A percentile compares a stretch with the other conserved stretches of the same genome.
These are phyloP conservation scores for Chalaropsis thielavioides DNA, from an alignment of 2,329 filamentous ascomycete genomes.

Conservation along the genomic window DNA sequence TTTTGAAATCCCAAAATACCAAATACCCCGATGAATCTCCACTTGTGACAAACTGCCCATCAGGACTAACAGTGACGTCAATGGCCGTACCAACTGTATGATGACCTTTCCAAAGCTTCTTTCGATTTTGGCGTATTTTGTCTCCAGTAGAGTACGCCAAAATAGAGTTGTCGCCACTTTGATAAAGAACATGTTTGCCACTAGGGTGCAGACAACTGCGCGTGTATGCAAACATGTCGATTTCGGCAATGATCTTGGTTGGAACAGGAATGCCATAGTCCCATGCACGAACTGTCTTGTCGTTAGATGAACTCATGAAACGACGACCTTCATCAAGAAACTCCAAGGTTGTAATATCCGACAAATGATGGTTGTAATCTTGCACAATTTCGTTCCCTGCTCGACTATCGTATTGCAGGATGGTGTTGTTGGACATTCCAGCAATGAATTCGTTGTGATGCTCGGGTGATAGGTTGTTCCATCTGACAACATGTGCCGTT, in stretches of 20 bases:
- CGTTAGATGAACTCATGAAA: slow-evolving; percentile 96
- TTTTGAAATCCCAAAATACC: slow-evolving; percentile 99
- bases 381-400: slow-evolving; percentile 67
- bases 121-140: slow-evolving; percentile 92
- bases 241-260: slow-evolving; percentile 95
- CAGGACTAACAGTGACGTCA: slow-evolving; percentile 74
- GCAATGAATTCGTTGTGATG: slow-evolving; percentile 81
- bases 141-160: slow-evolving; percentile 89
- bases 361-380: slow-evolving; percentile 95
- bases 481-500: slow-evolving; percentile 86
- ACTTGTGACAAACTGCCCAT: slow-evolving; percentile 77
- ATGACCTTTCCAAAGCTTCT: slow-evolving; percentile 91
- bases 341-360: slow-evolving; percentile 93
- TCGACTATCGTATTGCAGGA: slow-evolving; percentile 87
- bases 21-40: slow-evolving; percentile 82
- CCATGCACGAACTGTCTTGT: slow-evolving; percentile 92
- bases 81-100: slow-evolving; percentile 92
- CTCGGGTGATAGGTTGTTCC: slow-evolving; percentile 74
- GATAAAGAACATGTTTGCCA: slow-evolving; percentile 88
- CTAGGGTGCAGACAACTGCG: slow-evolving; percentile 71
- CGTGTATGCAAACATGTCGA: slow-evolving; percentile 94
- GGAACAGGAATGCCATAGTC: slow-evolving; percentile 97
- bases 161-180: slow-evolving; percentile 90
- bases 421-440: slow-evolving; percentile 98
- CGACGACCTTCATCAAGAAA: slow-evolving; percentile 90